Evolutionary conservation across 2,329 filamentous ascomycete species (phyloP).

Genomic region (Nemania sp.): DNA sequence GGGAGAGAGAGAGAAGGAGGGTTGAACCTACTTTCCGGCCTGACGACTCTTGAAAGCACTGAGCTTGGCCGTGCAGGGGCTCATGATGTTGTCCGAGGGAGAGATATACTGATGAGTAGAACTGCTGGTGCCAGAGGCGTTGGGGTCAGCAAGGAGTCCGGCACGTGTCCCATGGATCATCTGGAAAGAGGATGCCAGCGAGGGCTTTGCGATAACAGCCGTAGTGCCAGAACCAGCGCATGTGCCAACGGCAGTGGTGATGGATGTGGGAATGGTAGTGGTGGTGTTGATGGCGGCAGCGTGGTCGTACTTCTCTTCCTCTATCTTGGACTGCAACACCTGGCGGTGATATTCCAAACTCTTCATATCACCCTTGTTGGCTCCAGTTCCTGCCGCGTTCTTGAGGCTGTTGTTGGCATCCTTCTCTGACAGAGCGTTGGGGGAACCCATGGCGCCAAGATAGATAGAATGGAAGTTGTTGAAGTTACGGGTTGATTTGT

Average conservation of each 20-base stretch:
- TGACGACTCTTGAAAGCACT: conserved; percentile 80
- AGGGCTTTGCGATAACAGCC: conserved; percentile 17
- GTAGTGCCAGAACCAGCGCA: neutral
- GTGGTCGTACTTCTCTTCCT: conserved; percentile 61
- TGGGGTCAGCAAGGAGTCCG: conserved; percentile 35
- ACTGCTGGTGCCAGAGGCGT: conserved; percentile 33
- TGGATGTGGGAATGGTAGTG: conserved; percentile 4
- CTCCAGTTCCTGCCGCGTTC: conserved; percentile 36
- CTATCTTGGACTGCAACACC: conserved; percentile 73
- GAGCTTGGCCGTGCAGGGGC: conserved; percentile 82
- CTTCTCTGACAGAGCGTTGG: conserved; percentile 65
- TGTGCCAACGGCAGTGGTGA: neutral
- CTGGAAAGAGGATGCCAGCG: conserved; percentile 26
- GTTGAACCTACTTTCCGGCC: conserved; percentile 68
- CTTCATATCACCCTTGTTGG: conserved; percentile 56
- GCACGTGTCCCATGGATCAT: conserved; percentile 28
- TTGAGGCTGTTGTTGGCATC: conserved; percentile 61
- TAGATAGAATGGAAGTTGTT: no score
- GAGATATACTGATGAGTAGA: conserved; percentile 69
- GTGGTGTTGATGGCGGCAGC: conserved; percentile 11
- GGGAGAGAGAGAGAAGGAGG: neutral
- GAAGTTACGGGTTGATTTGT: neutral
- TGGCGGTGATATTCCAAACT: conserved; percentile 80
- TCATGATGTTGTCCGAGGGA: conserved; percentile 88
- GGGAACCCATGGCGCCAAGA: conserved; percentile 53